Evolutionary conservation across 352 stramenopile genomes (phyloP), one percentile per base, ranked within the genome.

Genomic region (Phytopythium ostracodes): DNA sequence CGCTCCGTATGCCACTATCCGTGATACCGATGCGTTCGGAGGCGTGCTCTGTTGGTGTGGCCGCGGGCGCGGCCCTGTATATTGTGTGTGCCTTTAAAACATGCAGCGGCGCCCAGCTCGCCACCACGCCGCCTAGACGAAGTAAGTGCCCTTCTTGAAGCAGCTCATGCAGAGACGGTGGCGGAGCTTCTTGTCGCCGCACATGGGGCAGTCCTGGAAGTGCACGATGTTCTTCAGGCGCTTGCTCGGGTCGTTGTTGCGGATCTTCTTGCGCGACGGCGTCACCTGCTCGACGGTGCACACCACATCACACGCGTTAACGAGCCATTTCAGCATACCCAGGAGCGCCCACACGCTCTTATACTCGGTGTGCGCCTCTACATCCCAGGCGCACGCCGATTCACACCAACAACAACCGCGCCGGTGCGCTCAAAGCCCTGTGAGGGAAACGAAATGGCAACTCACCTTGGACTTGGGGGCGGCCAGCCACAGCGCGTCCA

Each of bases 141-240:
- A 96, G 75, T 96, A 96, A 69, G 86, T 93, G 78, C 87, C 87
- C 78, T 96, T 94, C 80, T 96, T 96, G 77, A 91, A 96, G 76
- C 87, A 96, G 75, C 79, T 91, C 84, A 96, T 96, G 79, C 87
- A 96, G 53, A 96, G 63, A 59, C 87, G 85, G 70, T 96, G 87
- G 69, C 87, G 84, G 43, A 96, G 71, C 68, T 96, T 96, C 83
- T 96, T 96, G 66, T 90, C 77, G 60, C 84, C 80, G 54, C 87
- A 96, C 62, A 94, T 59, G 40, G 82, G 70, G 59, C 87, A 96
- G 67, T 84, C 71, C 73, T 96, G 87, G 61, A 96, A 93, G 75
- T 96, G 87, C 68, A 95, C 87, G 59, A 95, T 95, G 77, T 95
- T 95, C 77, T 94, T 94, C 40, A 95, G 70, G 29, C 87, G 87